These are phyloP conservation scores for Lachancea lanzarotensis DNA, from an alignment of 805 yeast genomes.

Conservation along the genomic window DNA sequence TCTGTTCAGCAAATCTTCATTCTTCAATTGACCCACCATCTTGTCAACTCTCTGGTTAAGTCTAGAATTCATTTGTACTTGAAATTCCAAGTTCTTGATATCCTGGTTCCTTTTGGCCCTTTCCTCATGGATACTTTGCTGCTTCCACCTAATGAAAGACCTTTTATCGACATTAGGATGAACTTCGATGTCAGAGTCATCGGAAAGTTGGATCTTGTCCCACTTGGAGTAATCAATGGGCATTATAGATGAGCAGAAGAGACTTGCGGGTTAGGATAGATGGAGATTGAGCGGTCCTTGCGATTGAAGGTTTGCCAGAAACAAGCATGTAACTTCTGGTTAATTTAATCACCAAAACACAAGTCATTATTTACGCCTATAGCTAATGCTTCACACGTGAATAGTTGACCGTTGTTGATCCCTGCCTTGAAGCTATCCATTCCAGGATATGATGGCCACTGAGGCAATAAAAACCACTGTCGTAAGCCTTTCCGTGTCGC, in stretches of 20 bases:
- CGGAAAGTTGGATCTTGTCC: conserved; percentile 94
- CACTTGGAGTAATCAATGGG: conserved; percentile 93
- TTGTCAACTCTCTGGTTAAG: conserved; percentile 68
- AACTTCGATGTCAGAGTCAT: conserved; percentile 94
- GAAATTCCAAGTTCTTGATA: conserved; percentile 67
- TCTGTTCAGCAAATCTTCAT: conserved; percentile 33
- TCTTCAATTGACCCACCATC: conserved; percentile 41
- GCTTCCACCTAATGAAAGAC: conserved; percentile 93
- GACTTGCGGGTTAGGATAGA: not conserved
- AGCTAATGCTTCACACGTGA: not conserved
- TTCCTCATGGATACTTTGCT: conserved; percentile 92
- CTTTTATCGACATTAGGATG: conserved; percentile 96
- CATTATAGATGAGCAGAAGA: conserved; percentile 36
- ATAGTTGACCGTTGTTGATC: too few species aligned
- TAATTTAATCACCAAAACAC: not conserved
- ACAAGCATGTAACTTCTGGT: too few species aligned
- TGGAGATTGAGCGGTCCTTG: not conserved
- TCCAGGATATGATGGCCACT: too few species aligned
- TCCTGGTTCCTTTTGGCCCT: conserved; percentile 75
- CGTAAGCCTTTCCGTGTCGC: too few species aligned
- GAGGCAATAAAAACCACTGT: too few species aligned
- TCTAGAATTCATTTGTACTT: conserved; percentile 71
- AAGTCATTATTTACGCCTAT: not conserved
- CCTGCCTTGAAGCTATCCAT: too few species aligned
- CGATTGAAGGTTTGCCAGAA: too few species aligned